Base-by-base conservation (phyloP, 1,284 basidiomycete species). In the Vanrija sp. region DNA sequence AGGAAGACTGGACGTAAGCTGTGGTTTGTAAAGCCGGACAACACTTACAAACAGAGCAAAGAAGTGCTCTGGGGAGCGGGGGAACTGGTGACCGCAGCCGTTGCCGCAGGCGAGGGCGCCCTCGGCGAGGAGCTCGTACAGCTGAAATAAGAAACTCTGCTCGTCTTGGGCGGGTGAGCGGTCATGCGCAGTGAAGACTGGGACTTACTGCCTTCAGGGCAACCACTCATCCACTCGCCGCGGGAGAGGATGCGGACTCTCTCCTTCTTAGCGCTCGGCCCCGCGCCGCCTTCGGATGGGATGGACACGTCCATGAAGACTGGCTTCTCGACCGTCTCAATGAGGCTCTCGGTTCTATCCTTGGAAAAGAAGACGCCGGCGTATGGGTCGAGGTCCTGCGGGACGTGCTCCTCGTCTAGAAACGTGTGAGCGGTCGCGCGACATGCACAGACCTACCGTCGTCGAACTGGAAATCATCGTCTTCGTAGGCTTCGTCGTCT, bases 141-240 rank as follows among this genome's bases (percentile, higher is more conserved):
- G 82, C 62, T 85, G 83, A 76, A 94, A 94, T 51, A 95, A 79
- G 73, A 88, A 89, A 57, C 84, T 85, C 70, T 95, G 91, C 73
- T 94, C 91, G 66, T 86, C 86, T 75, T 48, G 18, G 1, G 43
- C 48, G 21, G 54, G 49, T 53, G 5, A 16, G 25, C 16, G 16
- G 23, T 28, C 2, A 19, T 26, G 1, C 7, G n/a, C 15, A 2
- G 14, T 4, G 8, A 14, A 7, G 14, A 10, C 6, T 26, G 19
- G 23, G 38, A 62, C 65, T 68, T 49, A 72, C 69, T 65, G 56
- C 89, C 90, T 73, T 94, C 91, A 0, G 91, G 90, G 73, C 91
- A 94, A 9, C 91, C 91, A 71, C 89, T 91, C 91, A 94, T 94
- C 91, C 91, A 95, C 68, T 91, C 86, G n/a, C 88, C 88, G 72